A percentile compares a stretch with the other conserved stretches of the same genome.
These are phyloP conservation scores for Collybiopsis luxurians DNA, from an alignment of 768 basidiomycete genomes.

Conservation along the genomic window DNA sequence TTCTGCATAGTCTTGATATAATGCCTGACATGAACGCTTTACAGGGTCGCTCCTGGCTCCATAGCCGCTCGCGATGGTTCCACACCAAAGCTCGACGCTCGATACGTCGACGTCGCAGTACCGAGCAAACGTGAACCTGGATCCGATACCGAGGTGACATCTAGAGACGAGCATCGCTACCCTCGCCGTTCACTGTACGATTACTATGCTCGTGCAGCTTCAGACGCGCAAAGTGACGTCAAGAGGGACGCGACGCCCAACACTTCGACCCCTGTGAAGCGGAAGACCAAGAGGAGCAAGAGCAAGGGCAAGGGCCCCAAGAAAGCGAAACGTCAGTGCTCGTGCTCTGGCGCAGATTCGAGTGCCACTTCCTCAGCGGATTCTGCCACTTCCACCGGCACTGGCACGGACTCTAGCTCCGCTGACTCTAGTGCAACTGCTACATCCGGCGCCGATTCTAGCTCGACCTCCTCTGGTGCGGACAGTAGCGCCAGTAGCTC, in stretches of 20 bases:
- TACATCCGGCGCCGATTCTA: neutral
- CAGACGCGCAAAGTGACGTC: neutral
- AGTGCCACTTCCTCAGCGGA: neutral
- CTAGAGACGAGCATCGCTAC: neutral
- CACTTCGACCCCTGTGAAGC: neutral
- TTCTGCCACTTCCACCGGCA: neutral
- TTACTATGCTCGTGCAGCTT: neutral
- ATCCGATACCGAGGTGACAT: neutral
- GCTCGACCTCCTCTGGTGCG: neutral
- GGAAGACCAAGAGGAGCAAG: neutral
- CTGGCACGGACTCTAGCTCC: neutral
- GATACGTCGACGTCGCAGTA: neutral
- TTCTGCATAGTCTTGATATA: no score
- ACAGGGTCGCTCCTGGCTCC: neutral
- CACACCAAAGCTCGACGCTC: neutral
- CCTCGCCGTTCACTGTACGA: conserved; percentile 1
- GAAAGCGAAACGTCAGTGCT: neutral
- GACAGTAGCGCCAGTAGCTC: neutral
- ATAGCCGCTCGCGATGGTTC: neutral
- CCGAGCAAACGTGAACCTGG: neutral
- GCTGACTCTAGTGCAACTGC: neutral
- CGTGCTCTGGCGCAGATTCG: neutral
- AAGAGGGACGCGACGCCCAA: neutral
- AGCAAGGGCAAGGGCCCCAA: neutral
- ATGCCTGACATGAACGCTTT: neutral